Evolutionary conservation across 164 flowering plant species (phyloP), one percentile per base, ranked within the genome.

Genomic region (Stephania yunnanensis): DNA sequence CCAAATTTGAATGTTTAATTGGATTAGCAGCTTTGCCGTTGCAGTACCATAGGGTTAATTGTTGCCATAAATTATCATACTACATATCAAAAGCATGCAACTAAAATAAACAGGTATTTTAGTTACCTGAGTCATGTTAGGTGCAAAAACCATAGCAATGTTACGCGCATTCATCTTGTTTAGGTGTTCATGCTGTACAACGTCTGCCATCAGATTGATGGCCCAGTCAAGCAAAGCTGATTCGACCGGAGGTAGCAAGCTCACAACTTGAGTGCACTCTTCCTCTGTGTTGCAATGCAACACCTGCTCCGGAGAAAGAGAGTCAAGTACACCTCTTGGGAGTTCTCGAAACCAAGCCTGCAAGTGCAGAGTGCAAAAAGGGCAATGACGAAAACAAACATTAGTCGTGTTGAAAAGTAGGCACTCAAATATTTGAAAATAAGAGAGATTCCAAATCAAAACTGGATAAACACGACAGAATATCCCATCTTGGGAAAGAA

Each of bases 311-410:
- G 97, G 91, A 7, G 92, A 83, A 46, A 95, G 92, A 46, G 91
- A 84, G 84, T 95, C 98, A 7, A 95, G 94, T 10, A 95, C 88
- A 61, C 99, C 98, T 11, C 87, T 80, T 0, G 99, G 99, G 75
- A 95, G 94, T 78, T 95, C 99, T 87, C 99, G 86, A 80, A 95
- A 83, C 99, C 99, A 95, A 17, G 99, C 97, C 99, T 95, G 71
- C 42, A 36, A 36, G 42, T 36, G 42, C 36, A 61, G 7, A 46
- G 71, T 50, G 71, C 15, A 10, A 25, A 53, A 13, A 52, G 42
- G 20, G 4, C 12, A 19, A 22, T 29, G 36, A 75, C 20, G 52
- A 36, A 4, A n/a, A 52, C 10, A n/a, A 52, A 31, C 29, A 5
- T 36, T 52, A 22, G n/a, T 8, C 19, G 11, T 52, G 30, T n/a